These are phyloP conservation scores for Chromera velia DNA, from an alignment of 73 alveolate species.

Conservation along the genomic window DNA sequence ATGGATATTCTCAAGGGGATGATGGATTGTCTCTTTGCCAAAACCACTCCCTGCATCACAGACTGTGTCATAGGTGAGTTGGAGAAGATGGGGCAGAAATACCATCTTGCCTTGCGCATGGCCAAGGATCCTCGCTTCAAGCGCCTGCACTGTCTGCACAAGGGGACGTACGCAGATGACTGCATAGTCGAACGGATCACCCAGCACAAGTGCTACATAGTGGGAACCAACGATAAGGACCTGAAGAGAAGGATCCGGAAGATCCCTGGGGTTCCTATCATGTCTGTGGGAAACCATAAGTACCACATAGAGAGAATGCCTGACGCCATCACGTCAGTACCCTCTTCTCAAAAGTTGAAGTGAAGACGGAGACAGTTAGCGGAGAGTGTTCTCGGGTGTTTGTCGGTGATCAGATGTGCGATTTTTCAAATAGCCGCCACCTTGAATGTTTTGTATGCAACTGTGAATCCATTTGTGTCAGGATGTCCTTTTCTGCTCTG, in stretches of 20 bases:
- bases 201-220: slow-evolving; percentile 81
- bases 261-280: slow-evolving; percentile 94
- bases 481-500: too few relatives aligned
- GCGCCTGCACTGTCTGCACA: slow-evolving; percentile 81
- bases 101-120: slow-evolving; percentile 79
- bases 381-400: too few relatives aligned
- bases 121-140: slow-evolving; percentile 83
- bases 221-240: slow-evolving; percentile 97
- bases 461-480: too few relatives aligned
- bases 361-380: too few relatives aligned
- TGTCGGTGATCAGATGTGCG: too few relatives aligned
- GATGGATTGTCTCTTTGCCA: slow-evolving; percentile 91
- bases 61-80: slow-evolving; percentile 96
- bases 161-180: slow-evolving; percentile 98
- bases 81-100: slow-evolving; percentile 89
- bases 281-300: slow-evolving; percentile 84
- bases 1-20: slow-evolving; percentile 81
- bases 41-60: slow-evolving; percentile 86
- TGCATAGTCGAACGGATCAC: slow-evolving; percentile 77
- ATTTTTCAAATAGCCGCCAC: too few relatives aligned
- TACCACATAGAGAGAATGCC: slow-evolving; percentile 42
- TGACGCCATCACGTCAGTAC: neutral
- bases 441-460: too few relatives aligned
- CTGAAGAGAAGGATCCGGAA: slow-evolving; percentile 87
- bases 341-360: too few relatives aligned